phyloP scores from a whole-genome alignment of 2,329 filamentous ascomycete genomes.

The Ophiocordyceps camponoti-floridani region DNA sequence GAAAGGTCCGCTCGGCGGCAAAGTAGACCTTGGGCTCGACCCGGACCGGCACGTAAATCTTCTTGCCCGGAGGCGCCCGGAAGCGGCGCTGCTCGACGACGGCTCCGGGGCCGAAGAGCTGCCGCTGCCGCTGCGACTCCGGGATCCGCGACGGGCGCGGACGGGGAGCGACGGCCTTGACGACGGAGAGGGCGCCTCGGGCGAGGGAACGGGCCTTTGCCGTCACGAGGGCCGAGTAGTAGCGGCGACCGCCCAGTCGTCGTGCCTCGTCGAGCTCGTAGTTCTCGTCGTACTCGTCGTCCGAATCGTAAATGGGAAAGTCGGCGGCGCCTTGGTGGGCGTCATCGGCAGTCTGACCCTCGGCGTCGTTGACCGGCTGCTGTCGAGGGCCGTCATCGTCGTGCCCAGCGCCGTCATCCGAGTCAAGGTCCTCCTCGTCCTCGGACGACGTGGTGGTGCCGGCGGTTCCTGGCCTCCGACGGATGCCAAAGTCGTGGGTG shows the following conservation, averaged over 20 bases:
- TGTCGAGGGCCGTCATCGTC: background rate
- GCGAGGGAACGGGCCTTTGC: constrained; percentile 24
- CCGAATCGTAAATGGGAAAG: constrained; percentile 77
- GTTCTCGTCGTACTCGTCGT: constrained; percentile 57
- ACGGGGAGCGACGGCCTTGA: constrained; percentile 34
- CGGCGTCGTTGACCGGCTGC: constrained; percentile 35
- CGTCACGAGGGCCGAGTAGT: constrained; percentile 43
- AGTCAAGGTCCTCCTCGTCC: constrained; percentile 52
- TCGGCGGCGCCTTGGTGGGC: constrained; percentile 33
- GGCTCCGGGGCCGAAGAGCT: constrained; percentile 35
- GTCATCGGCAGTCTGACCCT: constrained; percentile 57
- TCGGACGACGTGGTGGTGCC: constrained; percentile 55
- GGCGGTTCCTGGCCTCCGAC: constrained; percentile 50
- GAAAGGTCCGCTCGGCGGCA: constrained; percentile 85
- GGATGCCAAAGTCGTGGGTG: constrained; percentile 80
- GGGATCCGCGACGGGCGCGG: constrained; percentile 39
- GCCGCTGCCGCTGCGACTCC: constrained; percentile 32
- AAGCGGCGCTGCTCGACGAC: constrained; percentile 42
- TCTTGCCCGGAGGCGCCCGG: constrained; percentile 66
- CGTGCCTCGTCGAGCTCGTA: constrained; percentile 64
- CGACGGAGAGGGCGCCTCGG: constrained; percentile 20
- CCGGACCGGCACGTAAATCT: constrained; percentile 87
- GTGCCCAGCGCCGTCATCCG: constrained; percentile 35
- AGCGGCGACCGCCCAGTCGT: constrained; percentile 58
- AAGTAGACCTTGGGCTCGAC: constrained; percentile 98